A percentile compares a stretch with the other conserved stretches of the same genome.
These are phyloP conservation scores for Daucus carota DNA, from an alignment of 129 eudicot species.

Conservation along the genomic window DH1_v3.0 NC_030385.2:39150501-39151000, in stretches of 20 bases:
- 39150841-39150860: slow-evolving; percentile 79
- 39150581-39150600: too few species aligned
- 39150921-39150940: not conserved
- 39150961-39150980: slow-evolving; percentile 96
- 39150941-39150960: slow-evolving; percentile 7
- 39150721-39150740: slow-evolving; percentile 93
- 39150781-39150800: not conserved
- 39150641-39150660: slow-evolving; percentile 89
- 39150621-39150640: slow-evolving; percentile 60
- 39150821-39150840: slow-evolving; percentile 88
- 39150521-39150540: not conserved
- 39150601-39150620: not conserved
- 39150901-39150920: not conserved
- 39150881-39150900: slow-evolving; percentile 2
- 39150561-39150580: not conserved
- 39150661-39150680: slow-evolving; percentile 91
- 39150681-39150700: slow-evolving; percentile 68
- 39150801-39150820: not conserved
- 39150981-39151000: slow-evolving; percentile 65
- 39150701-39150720: slow-evolving; percentile 78
- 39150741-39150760: slow-evolving; percentile 43
- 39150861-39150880: slow-evolving; percentile 98
- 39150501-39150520: slow-evolving; percentile 99
- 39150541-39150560: not conserved
- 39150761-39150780: slow-evolving; percentile 1